A percentile compares a stretch with the other conserved stretches of the same genome.
These are phyloP conservation scores for Penicillium diatomitis DNA, from an alignment of 495 filamentous ascomycete species.

Conservation along the genomic window DNA sequence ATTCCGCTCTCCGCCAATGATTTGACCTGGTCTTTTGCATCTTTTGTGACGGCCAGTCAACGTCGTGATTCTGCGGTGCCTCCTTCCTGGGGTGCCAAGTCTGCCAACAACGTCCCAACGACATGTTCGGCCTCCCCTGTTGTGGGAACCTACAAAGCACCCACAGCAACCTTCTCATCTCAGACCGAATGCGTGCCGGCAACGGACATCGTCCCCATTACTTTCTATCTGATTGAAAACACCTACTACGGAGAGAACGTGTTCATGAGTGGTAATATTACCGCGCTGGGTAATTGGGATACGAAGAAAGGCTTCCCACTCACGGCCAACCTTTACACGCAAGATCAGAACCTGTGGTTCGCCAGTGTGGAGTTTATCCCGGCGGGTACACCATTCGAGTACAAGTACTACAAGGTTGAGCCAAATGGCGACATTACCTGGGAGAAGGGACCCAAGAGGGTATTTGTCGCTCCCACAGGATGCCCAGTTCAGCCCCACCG, in stretches of 20 bases:
- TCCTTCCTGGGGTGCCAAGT: conserved; percentile 13
- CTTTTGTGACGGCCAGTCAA: conserved; percentile 28
- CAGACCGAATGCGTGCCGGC: conserved; percentile 2
- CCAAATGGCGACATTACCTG: conserved; percentile 3
- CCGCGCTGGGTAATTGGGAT: conserved; percentile 1
- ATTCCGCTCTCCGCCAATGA: conserved; percentile 39
- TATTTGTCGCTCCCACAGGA: conserved; percentile 6
- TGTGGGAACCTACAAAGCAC: conserved; percentile 12
- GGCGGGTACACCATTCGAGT: conserved; percentile 5
- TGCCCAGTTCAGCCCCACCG: conserved; percentile 3
- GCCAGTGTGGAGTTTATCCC: conserved; percentile 3
- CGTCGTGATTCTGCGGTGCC: conserved; percentile 9
- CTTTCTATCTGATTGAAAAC: conserved; percentile 6
- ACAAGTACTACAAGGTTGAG: conserved; percentile 9
- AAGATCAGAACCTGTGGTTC: conserved; percentile 5
- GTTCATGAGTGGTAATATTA: conserved; percentile 2
- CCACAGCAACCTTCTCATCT: conserved; percentile 7
- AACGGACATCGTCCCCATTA: conserved; percentile 2
- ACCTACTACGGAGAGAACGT: conserved; percentile 8
- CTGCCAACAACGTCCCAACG: conserved; percentile 10
- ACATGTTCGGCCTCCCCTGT: conserved; percentile 14
- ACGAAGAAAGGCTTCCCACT: conserved; percentile 2
- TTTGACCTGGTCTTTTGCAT: conserved; percentile 40
- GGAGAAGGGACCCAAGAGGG: conserved; percentile 3
- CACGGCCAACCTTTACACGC: conserved; percentile 3